Evolutionary conservation across 2,329 filamentous ascomycete species (phyloP), one percentile per base, ranked within the genome.

Genomic region (Stachybotrys elegans): DNA sequence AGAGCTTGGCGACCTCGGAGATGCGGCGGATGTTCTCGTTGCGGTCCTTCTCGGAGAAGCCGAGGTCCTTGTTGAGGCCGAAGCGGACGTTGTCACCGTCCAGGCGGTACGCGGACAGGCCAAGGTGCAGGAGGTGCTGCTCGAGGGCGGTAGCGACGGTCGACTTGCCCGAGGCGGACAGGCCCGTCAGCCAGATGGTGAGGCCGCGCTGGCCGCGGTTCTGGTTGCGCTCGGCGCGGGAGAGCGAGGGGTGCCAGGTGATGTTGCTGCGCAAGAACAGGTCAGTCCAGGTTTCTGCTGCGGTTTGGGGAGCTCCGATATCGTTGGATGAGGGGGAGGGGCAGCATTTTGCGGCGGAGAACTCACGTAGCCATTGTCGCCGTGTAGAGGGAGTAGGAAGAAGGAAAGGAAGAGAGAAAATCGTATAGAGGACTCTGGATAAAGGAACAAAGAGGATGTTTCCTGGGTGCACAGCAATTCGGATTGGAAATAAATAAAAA

Each of bases 71-170:
- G 81, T 97, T 98, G 55, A 98, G 78, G 14, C 93, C 93, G 72
- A 97, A 96, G 49, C 93, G 92, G 54, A 98, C 86, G 70, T 98
- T 98, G 79, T 98, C 93, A 60, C 92, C 93, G 69, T 98, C 93
- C 22, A 98, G 84, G 43, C 93, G 84, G 79, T 98, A 98, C 48
- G 91, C 87, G 44, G 84, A 74, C 42, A 93, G 73, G 35, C 84
- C 86, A 11, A 88, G 78, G 66, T 95, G 90, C 44, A 98, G 81
- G 25, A 98, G 84, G 68, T 96, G 90, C 73, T 96, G 92, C 76
- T 98, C 93, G 32, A 98, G 86, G 14, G 93, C 93, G 3, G 89
- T 95, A 44, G 93, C 93, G 50, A 98, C 88, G 46, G 93, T 98
- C 42, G 92, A 96, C 72, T 98, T 98, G 62, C 93, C 93, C 0